These are phyloP conservation scores for Hyaloperonospora arabidopsidis DNA, from an alignment of 352 stramenopile genomes.

Conservation along the genomic window DNA sequence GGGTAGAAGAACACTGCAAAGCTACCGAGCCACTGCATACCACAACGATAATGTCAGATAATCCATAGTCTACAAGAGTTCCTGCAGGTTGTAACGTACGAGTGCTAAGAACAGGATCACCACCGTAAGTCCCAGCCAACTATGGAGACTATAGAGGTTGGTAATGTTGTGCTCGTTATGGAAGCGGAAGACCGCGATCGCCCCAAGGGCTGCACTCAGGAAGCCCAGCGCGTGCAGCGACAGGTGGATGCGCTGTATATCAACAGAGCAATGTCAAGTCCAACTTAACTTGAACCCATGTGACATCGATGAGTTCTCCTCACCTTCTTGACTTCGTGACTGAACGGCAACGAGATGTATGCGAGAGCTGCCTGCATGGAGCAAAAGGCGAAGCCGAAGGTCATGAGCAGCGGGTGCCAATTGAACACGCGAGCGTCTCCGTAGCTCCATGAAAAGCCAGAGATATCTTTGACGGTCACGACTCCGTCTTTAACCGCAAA, in stretches of 20 bases:
- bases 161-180: slow-evolving; percentile 82
- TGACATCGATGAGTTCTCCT: background rate
- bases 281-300: background rate
- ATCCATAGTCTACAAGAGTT: background rate
- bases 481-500: slow-evolving; percentile 38
- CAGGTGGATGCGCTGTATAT: slow-evolving; percentile 53
- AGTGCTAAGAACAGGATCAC: slow-evolving; percentile 46
- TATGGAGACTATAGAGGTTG: slow-evolving; percentile 85
- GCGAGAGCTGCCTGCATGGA: slow-evolving; percentile 53
- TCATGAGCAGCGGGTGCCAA: slow-evolving; percentile 85
- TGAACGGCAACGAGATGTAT: slow-evolving; percentile 65
- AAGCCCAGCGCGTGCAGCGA: slow-evolving; percentile 58
- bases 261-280: background rate
- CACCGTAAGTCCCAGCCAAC: slow-evolving; percentile 69
- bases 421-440: slow-evolving; percentile 72
- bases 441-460: slow-evolving; percentile 62
- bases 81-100: slow-evolving; percentile 19
- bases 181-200: slow-evolving; percentile 76
- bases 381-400: slow-evolving; percentile 75
- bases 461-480: slow-evolving; percentile 38
- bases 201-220: slow-evolving; percentile 46
- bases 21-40: slow-evolving; percentile 44
- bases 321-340: slow-evolving; percentile 61
- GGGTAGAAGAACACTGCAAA: slow-evolving; percentile 76
- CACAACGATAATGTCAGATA: background rate